Evolutionary conservation across 1,284 basidiomycete genomes (phyloP), one percentile per base, ranked within the genome.

Genomic region (Trichosporon sp.): DNA sequence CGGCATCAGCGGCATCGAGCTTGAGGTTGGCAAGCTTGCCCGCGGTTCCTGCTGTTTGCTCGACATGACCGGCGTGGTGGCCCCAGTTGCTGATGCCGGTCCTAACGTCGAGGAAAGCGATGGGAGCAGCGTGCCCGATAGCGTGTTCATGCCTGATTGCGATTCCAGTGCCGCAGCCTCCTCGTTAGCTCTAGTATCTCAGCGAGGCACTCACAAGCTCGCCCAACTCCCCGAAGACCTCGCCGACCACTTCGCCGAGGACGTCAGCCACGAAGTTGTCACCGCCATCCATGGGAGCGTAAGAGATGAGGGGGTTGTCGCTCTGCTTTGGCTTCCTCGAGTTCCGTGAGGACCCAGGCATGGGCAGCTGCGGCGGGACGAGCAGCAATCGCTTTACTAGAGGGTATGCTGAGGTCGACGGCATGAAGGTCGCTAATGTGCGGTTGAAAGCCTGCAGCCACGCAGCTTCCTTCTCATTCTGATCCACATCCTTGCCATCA

Each of bases 231-330:
- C 86, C 86, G 31, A 95, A 82, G 54, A 95, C 86, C 66, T 89
- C 87, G 33, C 92, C 92, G 68, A 91, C 91, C 19, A 95, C 81
- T 73, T 92, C 91, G 14, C 90, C 91, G 56, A 95, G 80, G 29
- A 95, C 80, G n/a, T 90, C 91, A 31, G 89, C 88, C 59, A 95
- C 84, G 78, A 92, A 92, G 33, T 57, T 63, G 16, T 77, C 77
- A 0, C 61, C 67, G 0, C 72, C 73, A 4, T 78, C 73, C 2
- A 19, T 1, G 1, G 76, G 74, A 8, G 73, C 76, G 56, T 66
- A 67, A 10, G 69, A 32, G 36, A 76, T 67, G 33, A 58, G 49
- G 16, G 49, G 49, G 7, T 54, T 27, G 13, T 54, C n/a, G 49
- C 49, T 54, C 16, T 29, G 25, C 11, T 54, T 54, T 14, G 49